phyloP scores from a whole-genome alignment of 148 eudicot species.

The Rhododendron williamsianum region DNA sequence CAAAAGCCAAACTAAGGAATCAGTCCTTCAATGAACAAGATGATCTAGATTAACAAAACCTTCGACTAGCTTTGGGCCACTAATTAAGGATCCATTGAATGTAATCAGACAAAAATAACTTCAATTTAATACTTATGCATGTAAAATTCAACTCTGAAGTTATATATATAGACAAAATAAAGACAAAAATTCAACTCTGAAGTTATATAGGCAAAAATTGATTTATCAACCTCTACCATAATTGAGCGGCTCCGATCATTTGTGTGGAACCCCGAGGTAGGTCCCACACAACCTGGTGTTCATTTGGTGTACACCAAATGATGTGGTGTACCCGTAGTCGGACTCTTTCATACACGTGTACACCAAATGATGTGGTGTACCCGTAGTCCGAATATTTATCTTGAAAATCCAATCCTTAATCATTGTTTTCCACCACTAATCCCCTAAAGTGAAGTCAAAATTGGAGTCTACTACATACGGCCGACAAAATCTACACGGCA shows the following conservation, averaged over 20 bases:
- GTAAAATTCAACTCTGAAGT: neutral
- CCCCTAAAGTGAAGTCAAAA: neutral
- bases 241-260: neutral
- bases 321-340: no score
- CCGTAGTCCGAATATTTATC: neutral
- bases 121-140: neutral
- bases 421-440: neutral
- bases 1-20: slow-evolving; percentile 8
- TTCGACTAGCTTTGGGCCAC: neutral
- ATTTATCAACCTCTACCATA: neutral
- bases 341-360: neutral
- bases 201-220: neutral
- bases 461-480: neutral
- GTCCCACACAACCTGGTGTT: no score
- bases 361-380: no score
- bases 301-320: no score
- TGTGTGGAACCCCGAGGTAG: no score
- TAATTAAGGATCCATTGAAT: neutral
- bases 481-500: neutral
- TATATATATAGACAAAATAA: neutral
- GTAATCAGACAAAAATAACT: neutral
- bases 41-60: neutral
- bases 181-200: neutral
- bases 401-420: neutral
- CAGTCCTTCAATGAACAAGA: neutral